Conservation (phyloP, 2,329 filamentous ascomycete species). For the Stylonectria norvegica region DNA sequence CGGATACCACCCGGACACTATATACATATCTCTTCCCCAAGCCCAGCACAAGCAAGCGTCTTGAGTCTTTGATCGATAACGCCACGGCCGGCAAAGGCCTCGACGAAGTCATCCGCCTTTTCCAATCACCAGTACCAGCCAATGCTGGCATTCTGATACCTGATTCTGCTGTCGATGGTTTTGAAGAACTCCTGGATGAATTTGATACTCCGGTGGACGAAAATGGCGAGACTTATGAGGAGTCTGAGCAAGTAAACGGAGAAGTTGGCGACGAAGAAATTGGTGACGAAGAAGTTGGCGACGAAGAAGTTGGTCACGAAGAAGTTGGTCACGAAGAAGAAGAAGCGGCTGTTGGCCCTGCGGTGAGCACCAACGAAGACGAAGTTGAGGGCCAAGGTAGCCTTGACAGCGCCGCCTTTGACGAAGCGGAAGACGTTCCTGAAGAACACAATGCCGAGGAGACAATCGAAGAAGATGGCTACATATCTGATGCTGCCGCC, state of each 20-base stretch:
- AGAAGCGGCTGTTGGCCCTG: constrained; percentile 11
- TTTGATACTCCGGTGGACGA: constrained; percentile 25
- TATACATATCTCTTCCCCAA: constrained; percentile 43
- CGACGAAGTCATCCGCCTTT: constrained; percentile 40
- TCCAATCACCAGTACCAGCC: constrained; percentile 28
- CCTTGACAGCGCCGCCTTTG: constrained; percentile 4
- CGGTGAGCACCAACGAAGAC: constrained; percentile 12
- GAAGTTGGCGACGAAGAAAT: constrained; percentile 15
- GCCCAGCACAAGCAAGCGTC: constrained; percentile 37
- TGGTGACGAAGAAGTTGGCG: constrained; percentile 6
- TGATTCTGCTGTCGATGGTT: constrained; percentile 13
- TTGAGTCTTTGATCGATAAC: constrained; percentile 40
- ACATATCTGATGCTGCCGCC: constrained; percentile 7
- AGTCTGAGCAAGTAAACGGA: constrained; percentile 7
- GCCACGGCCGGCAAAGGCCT: constrained; percentile 40
- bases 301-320: constrained; percentile 13
- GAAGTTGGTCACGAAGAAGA: constrained; percentile 14
- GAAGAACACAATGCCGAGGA: constrained; percentile 16
- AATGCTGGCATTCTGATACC: constrained; percentile 14
- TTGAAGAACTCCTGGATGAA: constrained; percentile 22
- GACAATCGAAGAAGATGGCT: constrained; percentile 6
- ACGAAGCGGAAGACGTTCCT: constrained; percentile 12
- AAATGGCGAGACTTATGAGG: constrained; percentile 6
- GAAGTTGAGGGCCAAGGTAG: constrained; percentile 10
- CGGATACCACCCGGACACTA: constrained; percentile 36